Base-by-base conservation (phyloP, 1,284 basidiomycete genomes). In the Trichosporon ovoides region DNA sequence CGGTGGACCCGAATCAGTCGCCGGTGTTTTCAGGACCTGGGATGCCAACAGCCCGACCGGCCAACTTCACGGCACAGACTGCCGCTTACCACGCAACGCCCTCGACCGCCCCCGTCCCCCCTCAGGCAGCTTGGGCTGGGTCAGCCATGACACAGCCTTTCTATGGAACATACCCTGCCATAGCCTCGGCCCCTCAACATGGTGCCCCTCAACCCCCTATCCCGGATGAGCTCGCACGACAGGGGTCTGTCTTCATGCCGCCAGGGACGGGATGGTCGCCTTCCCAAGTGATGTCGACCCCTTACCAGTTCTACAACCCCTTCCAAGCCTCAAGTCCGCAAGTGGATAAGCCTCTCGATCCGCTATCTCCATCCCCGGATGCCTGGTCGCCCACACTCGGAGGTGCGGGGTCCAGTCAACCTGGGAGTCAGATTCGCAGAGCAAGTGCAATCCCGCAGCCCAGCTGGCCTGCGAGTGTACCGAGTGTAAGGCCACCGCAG, bases 291-390 rank as follows among this genome's bases (percentile, higher is more conserved):
- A 28, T 63, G 13, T 58, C 61, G 16, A 38, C 61, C 7, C 61
- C 59, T 1, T 63, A 56, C 28, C 58, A 59, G 54, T 63, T 58
- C 54, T 63, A 56, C 48, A 53, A 34, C 35, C 56, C 56, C 2
- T 63, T 50, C 20, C 54, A 52, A 7, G 28, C 24, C 7, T 52
- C 58, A 6, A 55, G 38, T 28, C 58, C 58, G 16, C 58, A 55
- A 20, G 35, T 52, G 35, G 53, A 40, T 13, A 59, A 63, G 37
- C 52, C 36, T 13, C 54, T 63, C 40, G 56, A 55, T 28, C 54
- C 51, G 33, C 53, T 55, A 19, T 53, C 61, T 1, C 53, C 61
- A 13, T 43, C 54, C 6, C 40, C 55, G 9, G 61, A 63, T 28
- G 43, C 43, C 3, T 63, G 61, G 61, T 55, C 57, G 9, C 57